Percentiles rank a stretch among this genome's conserved stretches.
Evolutionary conservation across 2,329 filamentous ascomycete genomes (phyloP).

Genomic region (Colletotrichum acutatum): DNA sequence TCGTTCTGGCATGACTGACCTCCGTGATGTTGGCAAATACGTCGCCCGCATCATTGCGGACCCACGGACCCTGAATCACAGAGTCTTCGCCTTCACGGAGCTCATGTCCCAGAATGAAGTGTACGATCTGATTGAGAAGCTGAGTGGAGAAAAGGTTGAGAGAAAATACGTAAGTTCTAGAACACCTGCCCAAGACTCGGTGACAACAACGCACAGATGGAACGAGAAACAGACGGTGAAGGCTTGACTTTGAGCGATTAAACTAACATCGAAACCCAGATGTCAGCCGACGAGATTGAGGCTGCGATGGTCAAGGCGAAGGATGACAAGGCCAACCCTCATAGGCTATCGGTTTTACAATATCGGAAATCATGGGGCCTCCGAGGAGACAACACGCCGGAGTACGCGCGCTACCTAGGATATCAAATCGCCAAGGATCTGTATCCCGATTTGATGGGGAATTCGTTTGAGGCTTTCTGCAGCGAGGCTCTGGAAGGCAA

Average conservation of each 20-base stretch:
- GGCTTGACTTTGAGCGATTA: not conserved
- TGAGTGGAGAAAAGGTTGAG: constrained; percentile 60
- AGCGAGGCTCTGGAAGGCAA: constrained; percentile 13
- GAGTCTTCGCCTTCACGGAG: constrained; percentile 60
- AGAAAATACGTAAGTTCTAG: constrained; percentile 9
- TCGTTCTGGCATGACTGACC: constrained; percentile 56
- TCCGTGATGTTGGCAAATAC: constrained; percentile 64
- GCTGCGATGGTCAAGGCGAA: not conserved
- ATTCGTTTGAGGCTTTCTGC: constrained; percentile 14
- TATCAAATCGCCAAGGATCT: constrained; percentile 63
- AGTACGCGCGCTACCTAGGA: constrained; percentile 64
- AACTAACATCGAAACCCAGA: not conserved
- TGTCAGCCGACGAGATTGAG: constrained; percentile 19
- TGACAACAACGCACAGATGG: not conserved
- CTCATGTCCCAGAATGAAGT: constrained; percentile 58
- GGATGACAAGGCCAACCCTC: not conserved
- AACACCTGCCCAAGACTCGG: not conserved
- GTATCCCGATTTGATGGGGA: constrained; percentile 58
- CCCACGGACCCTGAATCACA: constrained; percentile 62
- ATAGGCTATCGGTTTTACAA: constrained; percentile 40
- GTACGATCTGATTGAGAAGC: constrained; percentile 55
- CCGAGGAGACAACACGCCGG: constrained; percentile 63
- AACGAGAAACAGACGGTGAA: not conserved
- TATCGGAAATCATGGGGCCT: constrained; percentile 59
- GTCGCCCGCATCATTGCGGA: constrained; percentile 63